phyloP scores from a whole-genome alignment of 495 filamentous ascomycete genomes.

The Aspergillus indologenus region DNA sequence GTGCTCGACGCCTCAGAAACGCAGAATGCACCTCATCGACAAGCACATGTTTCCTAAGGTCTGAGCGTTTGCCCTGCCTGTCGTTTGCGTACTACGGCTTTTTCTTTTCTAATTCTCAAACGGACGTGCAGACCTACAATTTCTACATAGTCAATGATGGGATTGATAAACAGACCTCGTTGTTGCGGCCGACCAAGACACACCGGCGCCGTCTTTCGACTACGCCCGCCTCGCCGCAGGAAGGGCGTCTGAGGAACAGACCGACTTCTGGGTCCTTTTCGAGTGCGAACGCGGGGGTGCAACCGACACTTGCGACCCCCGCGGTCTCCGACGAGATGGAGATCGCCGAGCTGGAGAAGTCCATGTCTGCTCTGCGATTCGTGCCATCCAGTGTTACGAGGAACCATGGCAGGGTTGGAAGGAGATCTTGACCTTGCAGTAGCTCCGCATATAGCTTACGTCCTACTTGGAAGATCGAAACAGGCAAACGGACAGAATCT shows the following conservation, averaged over 20 bases:
- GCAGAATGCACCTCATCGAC: conserved; percentile 82
- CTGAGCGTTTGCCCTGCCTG: neutral
- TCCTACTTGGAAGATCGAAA: too few species aligned
- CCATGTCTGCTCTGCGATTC: conserved; percentile 81
- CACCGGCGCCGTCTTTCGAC: conserved; percentile 52
- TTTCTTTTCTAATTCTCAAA: conserved; percentile 9
- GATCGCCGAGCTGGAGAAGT: conserved; percentile 69
- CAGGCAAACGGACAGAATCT: neutral
- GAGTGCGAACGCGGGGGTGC: conserved; percentile 6
- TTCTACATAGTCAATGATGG: conserved; percentile 85
- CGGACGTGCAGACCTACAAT: conserved; percentile 67
- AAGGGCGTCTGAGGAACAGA: conserved; percentile 38
- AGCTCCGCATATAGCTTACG: too few species aligned
- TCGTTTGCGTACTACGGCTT: neutral
- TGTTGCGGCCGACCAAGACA: conserved; percentile 54
- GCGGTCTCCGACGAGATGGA: conserved; percentile 48
- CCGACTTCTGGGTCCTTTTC: conserved; percentile 34
- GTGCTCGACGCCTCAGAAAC: conserved; percentile 79
- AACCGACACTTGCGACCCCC: conserved; percentile 2
- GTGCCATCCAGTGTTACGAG: conserved; percentile 66
- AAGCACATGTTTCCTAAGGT: conserved; percentile 90
- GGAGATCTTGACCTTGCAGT: conserved; percentile 4
- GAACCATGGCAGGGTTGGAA: conserved; percentile 19
- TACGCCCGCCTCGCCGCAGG: conserved; percentile 39
- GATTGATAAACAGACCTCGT: conserved; percentile 76